phyloP scores from a whole-genome alignment of 192 early-diverging fungal genomes.

The Mortierella alpina region DNA sequence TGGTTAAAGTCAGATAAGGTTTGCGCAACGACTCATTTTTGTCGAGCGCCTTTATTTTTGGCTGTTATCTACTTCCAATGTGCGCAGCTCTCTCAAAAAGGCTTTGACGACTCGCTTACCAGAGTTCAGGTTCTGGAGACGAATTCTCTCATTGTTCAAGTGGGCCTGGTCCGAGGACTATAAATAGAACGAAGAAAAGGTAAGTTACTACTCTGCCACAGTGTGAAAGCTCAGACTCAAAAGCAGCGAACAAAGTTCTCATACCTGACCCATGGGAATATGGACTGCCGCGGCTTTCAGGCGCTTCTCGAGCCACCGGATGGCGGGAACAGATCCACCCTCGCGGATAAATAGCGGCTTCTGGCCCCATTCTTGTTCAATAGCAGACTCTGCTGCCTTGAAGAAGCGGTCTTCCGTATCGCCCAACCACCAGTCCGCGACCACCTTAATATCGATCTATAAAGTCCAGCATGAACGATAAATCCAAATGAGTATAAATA shows the following conservation, averaged over 20 bases:
- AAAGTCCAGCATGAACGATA: not conserved
- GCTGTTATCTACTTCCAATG: conserved; percentile 9
- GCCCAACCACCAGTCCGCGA: conserved; percentile 83
- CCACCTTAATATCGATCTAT: conserved; percentile 69
- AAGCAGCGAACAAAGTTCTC: not conserved
- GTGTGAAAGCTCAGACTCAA: no score
- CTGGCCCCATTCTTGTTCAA: conserved; percentile 68
- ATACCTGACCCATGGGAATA: conserved; percentile 79
- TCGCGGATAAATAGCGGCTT: conserved; percentile 81
- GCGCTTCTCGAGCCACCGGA: conserved; percentile 77
- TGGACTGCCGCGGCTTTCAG: conserved; percentile 75
- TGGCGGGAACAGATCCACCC: conserved; percentile 82
- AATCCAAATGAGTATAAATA: no score
- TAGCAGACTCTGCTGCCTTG: conserved; percentile 73
- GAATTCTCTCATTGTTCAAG: conserved; percentile 81
- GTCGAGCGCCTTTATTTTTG: conserved; percentile 5
- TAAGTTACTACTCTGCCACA: no score
- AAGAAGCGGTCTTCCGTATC: conserved; percentile 73
- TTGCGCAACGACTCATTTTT: not conserved
- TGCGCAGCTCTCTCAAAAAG: conserved; percentile 49
- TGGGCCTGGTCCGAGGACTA: conserved; percentile 83
- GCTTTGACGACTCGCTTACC: conserved; percentile 74
- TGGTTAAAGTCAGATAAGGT: not conserved
- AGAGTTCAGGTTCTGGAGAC: conserved; percentile 72
- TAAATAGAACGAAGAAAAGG: not conserved